phyloP scores from a whole-genome alignment of 2,329 filamentous ascomycete species.

The Nemania bipapillata region DNA sequence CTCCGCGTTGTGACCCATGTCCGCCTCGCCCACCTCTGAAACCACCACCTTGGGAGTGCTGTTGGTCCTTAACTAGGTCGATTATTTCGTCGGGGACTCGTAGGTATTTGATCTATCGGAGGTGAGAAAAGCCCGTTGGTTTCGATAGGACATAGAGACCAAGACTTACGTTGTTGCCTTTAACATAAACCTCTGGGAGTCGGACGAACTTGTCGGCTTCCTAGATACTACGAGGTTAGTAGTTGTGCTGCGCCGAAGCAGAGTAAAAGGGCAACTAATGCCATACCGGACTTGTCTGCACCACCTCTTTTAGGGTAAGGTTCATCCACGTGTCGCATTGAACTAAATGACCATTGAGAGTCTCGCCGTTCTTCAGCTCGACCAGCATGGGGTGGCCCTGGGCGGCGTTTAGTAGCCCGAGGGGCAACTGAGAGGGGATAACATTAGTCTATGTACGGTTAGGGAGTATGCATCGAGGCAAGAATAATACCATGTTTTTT shows the following conservation, averaged over 20 bases:
- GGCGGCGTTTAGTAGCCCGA: conserved; percentile 90
- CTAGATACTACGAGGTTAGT: conserved; percentile 55
- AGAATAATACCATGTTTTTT: conserved; percentile 30
- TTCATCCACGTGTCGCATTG: conserved; percentile 99
- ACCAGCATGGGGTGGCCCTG: conserved; percentile 87
- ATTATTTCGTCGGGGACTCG: conserved; percentile 97
- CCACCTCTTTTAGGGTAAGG: conserved; percentile 93
- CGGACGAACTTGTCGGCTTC: conserved; percentile 95
- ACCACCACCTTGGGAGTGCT: conserved; percentile 71
- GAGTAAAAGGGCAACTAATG: background rate
- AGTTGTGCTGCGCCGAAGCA: conserved; percentile 18
- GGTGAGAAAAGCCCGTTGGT: conserved; percentile 38
- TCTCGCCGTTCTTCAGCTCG: conserved; percentile 74
- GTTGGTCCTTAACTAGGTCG: conserved; percentile 91
- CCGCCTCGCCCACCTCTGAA: conserved; percentile 74
- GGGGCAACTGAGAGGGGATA: conserved; percentile 65
- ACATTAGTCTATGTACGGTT: conserved; percentile 35
- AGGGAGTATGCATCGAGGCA: background rate
- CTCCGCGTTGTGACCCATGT: conserved; percentile 60
- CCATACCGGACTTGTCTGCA: conserved; percentile 86
- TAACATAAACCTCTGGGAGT: conserved; percentile 92
- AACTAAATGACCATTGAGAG: conserved; percentile 93
- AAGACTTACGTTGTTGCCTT: conserved; percentile 89
- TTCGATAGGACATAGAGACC: conserved; percentile 22
- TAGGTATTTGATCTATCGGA: conserved; percentile 92